Evolutionary conservation across 108 stramenopile species (phyloP), one percentile per base, ranked within the genome.

Genomic region (Cyclotella sp.): DNA sequence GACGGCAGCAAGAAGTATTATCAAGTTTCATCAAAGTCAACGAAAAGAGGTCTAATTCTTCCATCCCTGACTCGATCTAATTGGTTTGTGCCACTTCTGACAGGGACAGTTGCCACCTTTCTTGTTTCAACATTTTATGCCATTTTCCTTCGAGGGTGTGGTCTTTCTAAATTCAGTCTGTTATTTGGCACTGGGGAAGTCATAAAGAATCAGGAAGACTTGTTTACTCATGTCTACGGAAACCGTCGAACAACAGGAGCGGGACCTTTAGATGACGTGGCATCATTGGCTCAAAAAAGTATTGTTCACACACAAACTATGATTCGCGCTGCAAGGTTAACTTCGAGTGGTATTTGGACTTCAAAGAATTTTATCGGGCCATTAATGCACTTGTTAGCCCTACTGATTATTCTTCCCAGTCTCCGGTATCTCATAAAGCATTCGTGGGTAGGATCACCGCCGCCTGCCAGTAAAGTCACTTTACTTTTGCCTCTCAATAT

Each of bases 291-390:
- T 21, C 63, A 83, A 73, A 86, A 75, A 64, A 78, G 79, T 30
- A 72, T 85, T 13, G 66, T 86, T 0, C 74, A 87, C 49, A 86
- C 78, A 22, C 21, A 72, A 51, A 81, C 87, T 2, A 61, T 89
- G 62, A 62, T 68, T 12, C 61, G 85, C 18, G 78, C 92, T 13
- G 79, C 87, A 21, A 85, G 70, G 55, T 82, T 93, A 12, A 79
- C 78, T 51, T 87, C 71, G 8, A 77, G 79, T 75, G 81, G 88
- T 26, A 65, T 93, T 67, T 93, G 92, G 92, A 93, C 92, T 54
- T 62, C 90, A 0, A 72, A 63, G 12, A 82, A 30, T 66, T 21
- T 88, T 9, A 24, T 78, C 21, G 86, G 85, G 16, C 92, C 92
- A 7, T 39, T 89, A 49, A 61, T 88, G 61, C 89, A 93, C 65